Percentiles rank a stretch among this genome's conserved stretches.
Evolutionary conservation across 139 green algal genomes (phyloP).

Genomic region (Coccomyxa sp.): DNA sequence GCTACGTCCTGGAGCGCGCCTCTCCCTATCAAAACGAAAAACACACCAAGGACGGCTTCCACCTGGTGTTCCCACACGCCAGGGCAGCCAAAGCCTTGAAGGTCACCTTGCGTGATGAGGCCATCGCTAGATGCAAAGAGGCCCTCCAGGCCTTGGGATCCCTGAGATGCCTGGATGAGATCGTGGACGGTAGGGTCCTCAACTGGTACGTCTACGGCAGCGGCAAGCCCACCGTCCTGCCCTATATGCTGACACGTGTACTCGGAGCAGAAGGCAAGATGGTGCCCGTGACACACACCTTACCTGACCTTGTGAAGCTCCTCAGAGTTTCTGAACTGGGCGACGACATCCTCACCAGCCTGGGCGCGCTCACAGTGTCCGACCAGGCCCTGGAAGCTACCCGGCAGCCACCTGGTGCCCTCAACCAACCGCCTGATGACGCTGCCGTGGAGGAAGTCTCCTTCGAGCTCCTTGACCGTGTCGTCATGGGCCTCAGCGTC

Average conservation of each 20-base stretch:
- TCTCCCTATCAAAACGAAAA: background rate
- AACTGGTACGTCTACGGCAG: background rate
- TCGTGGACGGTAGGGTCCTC: background rate
- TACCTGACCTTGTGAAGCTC: background rate
- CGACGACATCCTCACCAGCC: background rate
- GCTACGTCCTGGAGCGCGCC: background rate
- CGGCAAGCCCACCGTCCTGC: background rate
- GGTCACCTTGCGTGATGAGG: background rate
- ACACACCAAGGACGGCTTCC: background rate
- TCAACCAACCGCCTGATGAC: background rate
- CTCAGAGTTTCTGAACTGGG: background rate
- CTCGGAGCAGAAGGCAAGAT: background rate
- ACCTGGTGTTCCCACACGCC: background rate
- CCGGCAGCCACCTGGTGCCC: background rate
- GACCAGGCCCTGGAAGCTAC: background rate
- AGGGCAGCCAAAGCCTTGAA: background rate
- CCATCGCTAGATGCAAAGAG: background rate
- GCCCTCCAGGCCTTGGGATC: background rate
- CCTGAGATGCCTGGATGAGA: background rate
- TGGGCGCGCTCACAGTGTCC: background rate
- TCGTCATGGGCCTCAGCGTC: background rate
- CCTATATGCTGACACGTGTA: background rate
- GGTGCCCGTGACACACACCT: background rate
- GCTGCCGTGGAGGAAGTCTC: background rate
- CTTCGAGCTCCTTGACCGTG: background rate